phyloP scores from a whole-genome alignment of 768 basidiomycete genomes.

The Tulasnella sp. region DNA sequence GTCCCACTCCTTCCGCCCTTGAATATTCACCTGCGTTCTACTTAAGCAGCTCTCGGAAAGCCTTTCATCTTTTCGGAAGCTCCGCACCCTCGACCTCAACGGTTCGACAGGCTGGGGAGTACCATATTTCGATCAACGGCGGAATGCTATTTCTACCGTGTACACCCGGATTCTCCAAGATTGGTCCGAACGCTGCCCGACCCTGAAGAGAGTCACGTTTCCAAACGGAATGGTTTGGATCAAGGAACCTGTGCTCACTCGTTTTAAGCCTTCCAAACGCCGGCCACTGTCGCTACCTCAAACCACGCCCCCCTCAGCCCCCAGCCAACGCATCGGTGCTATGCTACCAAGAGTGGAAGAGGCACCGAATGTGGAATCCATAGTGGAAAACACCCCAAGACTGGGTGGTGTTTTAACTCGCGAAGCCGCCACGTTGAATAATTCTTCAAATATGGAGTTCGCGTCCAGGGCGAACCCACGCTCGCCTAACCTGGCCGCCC shows the following conservation, averaged over 20 bases:
- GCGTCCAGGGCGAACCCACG: neutral
- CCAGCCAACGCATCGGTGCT: neutral
- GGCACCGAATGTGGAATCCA: neutral
- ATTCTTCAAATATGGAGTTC: neutral
- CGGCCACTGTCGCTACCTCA: neutral
- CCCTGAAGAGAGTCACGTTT: neutral
- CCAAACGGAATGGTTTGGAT: neutral
- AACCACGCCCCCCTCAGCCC: neutral
- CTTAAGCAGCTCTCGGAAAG: neutral
- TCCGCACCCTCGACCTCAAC: neutral
- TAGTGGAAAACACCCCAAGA: neutral
- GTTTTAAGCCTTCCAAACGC: neutral
- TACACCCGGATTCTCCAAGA: neutral
- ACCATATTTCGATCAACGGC: neutral
- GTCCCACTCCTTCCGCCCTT: neutral
- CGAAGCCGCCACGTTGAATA: neutral
- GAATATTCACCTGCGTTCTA: neutral
- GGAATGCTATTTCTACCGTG: neutral
- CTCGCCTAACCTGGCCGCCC: neutral
- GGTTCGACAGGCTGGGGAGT: neutral
- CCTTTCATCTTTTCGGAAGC: neutral
- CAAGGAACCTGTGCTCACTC: neutral
- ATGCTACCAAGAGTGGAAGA: neutral
- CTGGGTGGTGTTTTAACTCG: neutral
- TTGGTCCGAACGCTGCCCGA: neutral